Base-by-base conservation (phyloP, 805 yeast genomes). In the Grigorovia humatica region DNA sequence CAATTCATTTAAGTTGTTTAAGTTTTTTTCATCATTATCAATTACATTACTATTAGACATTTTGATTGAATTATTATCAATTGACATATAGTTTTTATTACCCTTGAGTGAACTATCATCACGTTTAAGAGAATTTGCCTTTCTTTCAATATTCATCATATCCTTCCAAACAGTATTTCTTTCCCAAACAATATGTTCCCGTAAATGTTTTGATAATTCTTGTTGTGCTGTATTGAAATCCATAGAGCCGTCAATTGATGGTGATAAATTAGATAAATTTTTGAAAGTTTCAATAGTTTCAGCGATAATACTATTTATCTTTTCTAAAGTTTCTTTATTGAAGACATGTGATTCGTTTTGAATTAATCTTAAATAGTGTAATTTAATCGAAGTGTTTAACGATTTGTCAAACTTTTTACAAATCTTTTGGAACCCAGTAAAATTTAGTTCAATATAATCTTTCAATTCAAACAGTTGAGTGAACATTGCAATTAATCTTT, bases 121-220 rank as follows among this genome's bases (percentile, higher is more conserved):
- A 29, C 76, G 66, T 47, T 69, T 71, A 56, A 90, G 89, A 19
- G 88, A 88, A 60, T 89, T 91, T 0, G 90, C 74, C 60, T 86
- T 86, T 58, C 96, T 78, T 65, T 90, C 96, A 59, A 90, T 69
- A 20, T 93, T 91, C 64, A 91, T 84, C 84, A 91, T 83, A 67
- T 91, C 97, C 64, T 93, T 83, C 99, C 99, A 91, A 30, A 91
- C 97, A 0, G 97, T 91, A 66, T 89, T 89, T 67, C 99, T 78
- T 70, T 91, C 98, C 95, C 96, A 91, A 18, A 90, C 96, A 40
- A 91, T 86, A 66, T 91, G 95, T 61, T 91, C 99, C 56, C 97
- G 76, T 56, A 91, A 70, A 70, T 80, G 77, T 53, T 78, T 62
- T 50, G 75, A 69, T 44, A 81, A 67, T 67, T 75, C 80, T 43